A percentile compares a stretch with the other conserved stretches of the same genome.
phyloP scores from a whole-genome alignment of 1,284 basidiomycete species.

The Waitea zeae region DNA sequence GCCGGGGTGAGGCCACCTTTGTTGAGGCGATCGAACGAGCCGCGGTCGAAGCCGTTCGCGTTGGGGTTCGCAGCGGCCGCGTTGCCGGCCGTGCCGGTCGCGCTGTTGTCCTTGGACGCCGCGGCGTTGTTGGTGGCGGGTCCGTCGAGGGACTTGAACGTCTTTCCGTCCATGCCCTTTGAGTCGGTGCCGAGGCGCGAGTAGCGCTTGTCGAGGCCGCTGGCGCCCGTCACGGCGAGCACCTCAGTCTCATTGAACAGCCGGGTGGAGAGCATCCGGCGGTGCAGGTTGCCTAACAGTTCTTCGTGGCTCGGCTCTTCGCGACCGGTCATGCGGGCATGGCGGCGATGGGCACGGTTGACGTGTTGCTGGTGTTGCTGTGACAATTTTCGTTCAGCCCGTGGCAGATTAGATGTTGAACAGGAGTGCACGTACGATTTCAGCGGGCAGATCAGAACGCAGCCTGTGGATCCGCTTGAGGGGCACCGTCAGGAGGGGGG shows the following conservation, averaged over 20 bases:
- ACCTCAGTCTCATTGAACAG: conserved; percentile 8
- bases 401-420: conserved; percentile 1
- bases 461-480: conserved; percentile 28
- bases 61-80: conserved; percentile 8
- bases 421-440: conserved; percentile 29
- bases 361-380: conserved; percentile 60
- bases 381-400: not conserved
- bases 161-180: not conserved
- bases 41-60: conserved; percentile 15
- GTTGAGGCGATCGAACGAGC: conserved; percentile 19
- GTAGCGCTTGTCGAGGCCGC: conserved; percentile 13
- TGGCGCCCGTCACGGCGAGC: conserved; percentile 19
- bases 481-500: conserved; percentile 36
- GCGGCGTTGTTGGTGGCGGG: conserved; percentile 1
- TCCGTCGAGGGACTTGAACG: conserved; percentile 3
- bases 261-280: too few relatives aligned
- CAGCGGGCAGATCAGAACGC: conserved; percentile 34
- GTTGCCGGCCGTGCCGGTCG: conserved; percentile 5
- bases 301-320: conserved; percentile 28
- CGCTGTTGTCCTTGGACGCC: conserved; percentile 8
- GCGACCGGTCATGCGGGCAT: conserved; percentile 55
- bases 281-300: conserved; percentile 32
- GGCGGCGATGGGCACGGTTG: conserved; percentile 45
- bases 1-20: conserved; percentile 30
- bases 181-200: conserved; percentile 5